These are phyloP conservation scores for Coniochaeta prunicola DNA, from an alignment of 2,329 filamentous ascomycete genomes.

Conservation along the genomic window DNA sequence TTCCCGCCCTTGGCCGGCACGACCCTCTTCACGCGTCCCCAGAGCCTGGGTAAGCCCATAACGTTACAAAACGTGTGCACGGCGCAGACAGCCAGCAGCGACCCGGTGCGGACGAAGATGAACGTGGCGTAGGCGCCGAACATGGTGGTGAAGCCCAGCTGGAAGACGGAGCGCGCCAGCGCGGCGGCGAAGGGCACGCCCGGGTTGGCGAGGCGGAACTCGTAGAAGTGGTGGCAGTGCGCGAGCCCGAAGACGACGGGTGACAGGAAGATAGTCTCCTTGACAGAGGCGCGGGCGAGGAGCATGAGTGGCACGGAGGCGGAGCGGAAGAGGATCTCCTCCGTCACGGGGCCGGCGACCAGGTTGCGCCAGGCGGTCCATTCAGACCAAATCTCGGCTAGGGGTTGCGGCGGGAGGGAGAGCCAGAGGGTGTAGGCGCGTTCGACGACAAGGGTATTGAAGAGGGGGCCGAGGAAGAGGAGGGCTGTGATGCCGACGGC, in stretches of 20 bases:
- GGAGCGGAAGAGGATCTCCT: constrained; percentile 90
- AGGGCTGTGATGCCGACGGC: constrained; percentile 65
- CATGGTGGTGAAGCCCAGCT: constrained; percentile 83
- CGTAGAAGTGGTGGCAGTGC: constrained; percentile 93
- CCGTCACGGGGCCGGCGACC: constrained; percentile 79
- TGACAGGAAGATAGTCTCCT: constrained; percentile 67
- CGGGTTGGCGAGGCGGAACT: constrained; percentile 78
- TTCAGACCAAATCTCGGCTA: constrained; percentile 56
- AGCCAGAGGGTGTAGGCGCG: constrained; percentile 61
- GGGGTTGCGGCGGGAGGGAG: constrained; percentile 32
- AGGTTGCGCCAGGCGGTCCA: constrained; percentile 85
- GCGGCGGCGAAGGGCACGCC: constrained; percentile 56
- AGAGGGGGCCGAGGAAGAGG: constrained; percentile 80
- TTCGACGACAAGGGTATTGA: constrained; percentile 69
- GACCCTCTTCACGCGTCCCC: constrained; percentile 55
- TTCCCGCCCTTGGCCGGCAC: constrained; percentile 12
- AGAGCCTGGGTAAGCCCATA: constrained; percentile 81
- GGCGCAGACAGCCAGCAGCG: constrained; percentile 64
- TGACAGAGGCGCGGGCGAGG: constrained; percentile 51
- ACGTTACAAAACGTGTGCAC: constrained; percentile 89
- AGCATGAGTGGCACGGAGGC: constrained; percentile 78
- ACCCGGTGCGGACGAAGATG: constrained; percentile 78
- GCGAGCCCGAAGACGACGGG: constrained; percentile 89
- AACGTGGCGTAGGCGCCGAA: constrained; percentile 95
- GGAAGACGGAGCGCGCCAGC: constrained; percentile 67